Base-by-base conservation (phyloP, 1,139 yeast species). In the Diutina neorugosa region DNA sequence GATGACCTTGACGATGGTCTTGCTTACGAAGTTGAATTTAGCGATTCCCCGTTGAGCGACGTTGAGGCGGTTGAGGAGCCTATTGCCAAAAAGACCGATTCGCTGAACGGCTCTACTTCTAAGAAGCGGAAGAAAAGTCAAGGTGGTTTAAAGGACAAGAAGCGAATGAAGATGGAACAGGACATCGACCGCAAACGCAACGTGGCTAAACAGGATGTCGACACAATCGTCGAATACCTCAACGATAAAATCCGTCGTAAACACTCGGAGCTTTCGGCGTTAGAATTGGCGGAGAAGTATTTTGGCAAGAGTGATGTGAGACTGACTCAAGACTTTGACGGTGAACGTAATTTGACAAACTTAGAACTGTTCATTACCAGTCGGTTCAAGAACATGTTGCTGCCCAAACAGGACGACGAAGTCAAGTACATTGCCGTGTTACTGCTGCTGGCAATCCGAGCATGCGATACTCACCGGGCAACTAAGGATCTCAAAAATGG, bases 1-100 rank as follows among this genome's bases (percentile, higher is more conserved):
- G 91, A 85, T 62, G 89, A 82, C 56, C 69, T 84, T 52, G 86
- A 83, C 53, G 91, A 84, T 63, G 88, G 86, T 1, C 71, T 84
- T 50, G 84, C 71, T 16, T 82, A 82, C 61, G 72, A 72, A 1
- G 71, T 76, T 34, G 83, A 74, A 21, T 65, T 69, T 51, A 57
- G 63, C 4, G 62, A 52, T 5, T 54, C 58, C 14, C 59, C 53
- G 7, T 20, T 58, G 2, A 58, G 52, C 42, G 62, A 58, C 52
- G 58, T 54, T 52, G 60, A 53, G 8, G 8, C 55, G 14, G 2
- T 53, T 40, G 18, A 54, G 57, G 44, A 54, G 57, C 53, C 55
- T 44, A 20, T 52, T 56, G 37, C 37, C 14, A 14, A 8, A 11
- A 31, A 9, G 16, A 31, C 37, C 14, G 37, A 31, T 14, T 11